Conservation (phyloP, 495 filamentous ascomycete genomes). For the Daldinia decipiens region DNA sequence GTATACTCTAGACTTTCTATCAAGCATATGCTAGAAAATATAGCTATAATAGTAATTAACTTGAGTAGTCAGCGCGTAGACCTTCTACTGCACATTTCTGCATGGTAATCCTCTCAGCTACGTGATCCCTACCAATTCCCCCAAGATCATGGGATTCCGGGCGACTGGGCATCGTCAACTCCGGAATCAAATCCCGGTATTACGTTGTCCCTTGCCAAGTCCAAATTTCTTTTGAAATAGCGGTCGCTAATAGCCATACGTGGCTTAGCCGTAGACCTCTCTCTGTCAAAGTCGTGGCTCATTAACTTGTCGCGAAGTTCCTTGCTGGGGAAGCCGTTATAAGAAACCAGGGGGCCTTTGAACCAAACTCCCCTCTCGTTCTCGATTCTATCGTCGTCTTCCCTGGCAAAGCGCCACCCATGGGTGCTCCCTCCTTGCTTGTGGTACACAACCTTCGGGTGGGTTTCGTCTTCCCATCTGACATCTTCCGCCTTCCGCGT, state of each 20-base stretch:
- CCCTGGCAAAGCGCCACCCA: background rate
- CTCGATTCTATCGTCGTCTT: background rate
- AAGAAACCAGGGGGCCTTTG: background rate
- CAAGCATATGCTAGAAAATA: no score
- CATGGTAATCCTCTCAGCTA: no score
- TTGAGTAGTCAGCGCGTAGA: no score
- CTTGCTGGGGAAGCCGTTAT: background rate
- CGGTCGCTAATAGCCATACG: background rate
- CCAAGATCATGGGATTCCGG: background rate
- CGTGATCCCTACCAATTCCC: background rate
- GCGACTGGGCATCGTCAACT: background rate
- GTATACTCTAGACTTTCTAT: no score
- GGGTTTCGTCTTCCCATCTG: background rate
- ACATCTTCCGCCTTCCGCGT: background rate
- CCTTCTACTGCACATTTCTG: no score
- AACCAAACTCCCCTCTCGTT: background rate
- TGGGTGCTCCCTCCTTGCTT: background rate
- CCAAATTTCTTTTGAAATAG: background rate
- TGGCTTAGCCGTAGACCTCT: background rate
- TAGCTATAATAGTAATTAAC: no score
- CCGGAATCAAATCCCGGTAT: background rate
- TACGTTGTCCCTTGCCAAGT: background rate
- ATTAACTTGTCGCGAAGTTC: background rate
- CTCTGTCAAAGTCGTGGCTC: background rate
- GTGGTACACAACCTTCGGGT: background rate